Conservation (phyloP, 1,284 basidiomycete genomes). For the Jaminaea rosea region DNA sequence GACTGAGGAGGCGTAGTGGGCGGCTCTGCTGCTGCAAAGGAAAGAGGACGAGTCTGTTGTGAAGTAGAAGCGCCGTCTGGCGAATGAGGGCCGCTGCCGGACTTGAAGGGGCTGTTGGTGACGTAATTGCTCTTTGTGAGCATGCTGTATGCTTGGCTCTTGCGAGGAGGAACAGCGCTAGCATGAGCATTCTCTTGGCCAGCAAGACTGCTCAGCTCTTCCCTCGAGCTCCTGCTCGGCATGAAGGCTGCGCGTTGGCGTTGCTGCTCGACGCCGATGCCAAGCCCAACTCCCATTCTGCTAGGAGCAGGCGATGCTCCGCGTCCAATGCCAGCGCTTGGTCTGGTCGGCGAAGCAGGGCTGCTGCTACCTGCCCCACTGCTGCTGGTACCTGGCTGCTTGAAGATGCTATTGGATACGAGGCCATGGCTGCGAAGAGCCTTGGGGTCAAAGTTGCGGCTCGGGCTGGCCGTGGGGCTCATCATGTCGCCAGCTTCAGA, state of each 20-base stretch:
- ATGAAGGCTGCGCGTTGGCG: constrained; percentile 3
- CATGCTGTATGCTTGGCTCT: constrained; percentile 19
- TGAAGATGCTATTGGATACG: constrained; percentile 39
- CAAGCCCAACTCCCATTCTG: constrained; percentile 18
- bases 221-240: constrained; percentile 9
- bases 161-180: constrained; percentile 16
- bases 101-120: constrained; percentile 55
- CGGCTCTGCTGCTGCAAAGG: constrained; percentile 60
- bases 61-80: constrained; percentile 53
- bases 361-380: too few species aligned
- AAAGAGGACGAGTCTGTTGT: too few species aligned
- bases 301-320: too few species aligned
- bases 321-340: too few species aligned
- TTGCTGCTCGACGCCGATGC: constrained; percentile 24
- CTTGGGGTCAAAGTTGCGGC: constrained; percentile 20
- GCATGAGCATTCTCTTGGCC: constrained; percentile 18
- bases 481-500: not conserved
- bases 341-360: too few species aligned
- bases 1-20: constrained; percentile 64
- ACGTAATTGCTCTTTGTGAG: constrained; percentile 29
- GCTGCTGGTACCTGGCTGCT: too few species aligned
- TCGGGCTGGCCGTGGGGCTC: constrained; percentile 2
- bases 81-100: constrained; percentile 60
- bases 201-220: too few species aligned
- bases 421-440: constrained; percentile 29